phyloP scores from a whole-genome alignment of 306 rosid genomes.

The Sechiopsis laciniata region DNA sequence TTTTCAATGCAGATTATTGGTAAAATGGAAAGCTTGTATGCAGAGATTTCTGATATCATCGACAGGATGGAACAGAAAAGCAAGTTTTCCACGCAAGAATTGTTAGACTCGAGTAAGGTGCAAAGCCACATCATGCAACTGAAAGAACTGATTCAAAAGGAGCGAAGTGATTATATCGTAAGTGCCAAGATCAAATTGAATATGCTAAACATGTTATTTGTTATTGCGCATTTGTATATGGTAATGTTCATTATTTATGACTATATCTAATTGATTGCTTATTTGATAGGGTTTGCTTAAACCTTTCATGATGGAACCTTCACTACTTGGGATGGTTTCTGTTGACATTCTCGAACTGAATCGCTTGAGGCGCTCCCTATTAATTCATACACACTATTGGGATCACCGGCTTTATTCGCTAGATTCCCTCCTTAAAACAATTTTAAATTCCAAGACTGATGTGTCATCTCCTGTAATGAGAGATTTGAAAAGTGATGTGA shows the following conservation, averaged over 20 bases:
- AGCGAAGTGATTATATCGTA: slow-evolving; percentile 69
- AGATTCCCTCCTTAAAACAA: slow-evolving; percentile 50
- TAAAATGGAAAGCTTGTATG: slow-evolving; percentile 65
- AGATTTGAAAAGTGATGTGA: slow-evolving; percentile 38
- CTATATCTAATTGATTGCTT: not conserved
- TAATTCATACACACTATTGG: slow-evolving; percentile 78
- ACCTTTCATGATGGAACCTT: slow-evolving; percentile 38
- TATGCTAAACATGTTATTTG: not conserved
- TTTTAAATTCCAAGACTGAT: slow-evolving; percentile 36
- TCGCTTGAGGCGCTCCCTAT: slow-evolving; percentile 70
- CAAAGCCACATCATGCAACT: slow-evolving; percentile 52
- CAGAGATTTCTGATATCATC: slow-evolving; percentile 65
- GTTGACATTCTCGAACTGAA: slow-evolving; percentile 70
- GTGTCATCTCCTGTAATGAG: slow-evolving; percentile 33
- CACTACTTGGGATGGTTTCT: slow-evolving; percentile 37
- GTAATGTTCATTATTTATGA: not conserved
- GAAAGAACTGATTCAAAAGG: slow-evolving; percentile 63
- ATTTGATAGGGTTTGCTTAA: slow-evolving; percentile 47
- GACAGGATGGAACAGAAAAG: slow-evolving; percentile 55
- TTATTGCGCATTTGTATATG: not conserved
- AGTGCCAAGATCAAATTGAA: slow-evolving; percentile 28
- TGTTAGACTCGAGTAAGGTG: slow-evolving; percentile 40
- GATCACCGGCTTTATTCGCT: slow-evolving; percentile 66
- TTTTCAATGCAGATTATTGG: slow-evolving; percentile 45
- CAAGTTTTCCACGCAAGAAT: slow-evolving; percentile 37